Percentiles rank a stretch among this genome's conserved stretches.
Conservation (phyloP, 2,329 filamentous ascomycete genomes). For the Ophiosphaerella korrae region DNA sequence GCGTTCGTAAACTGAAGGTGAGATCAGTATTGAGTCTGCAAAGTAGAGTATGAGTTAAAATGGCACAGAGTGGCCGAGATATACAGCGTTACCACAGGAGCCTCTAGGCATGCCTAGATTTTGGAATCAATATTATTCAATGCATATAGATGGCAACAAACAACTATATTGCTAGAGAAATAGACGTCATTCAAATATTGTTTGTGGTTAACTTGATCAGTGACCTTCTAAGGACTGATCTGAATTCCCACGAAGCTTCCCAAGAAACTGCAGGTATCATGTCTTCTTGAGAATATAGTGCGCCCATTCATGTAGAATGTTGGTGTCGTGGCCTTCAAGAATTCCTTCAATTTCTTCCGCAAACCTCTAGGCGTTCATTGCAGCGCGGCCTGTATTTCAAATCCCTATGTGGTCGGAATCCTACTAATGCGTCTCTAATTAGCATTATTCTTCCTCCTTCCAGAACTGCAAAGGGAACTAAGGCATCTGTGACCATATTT, state of each 20-base stretch:
- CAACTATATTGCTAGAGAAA: too few species aligned
- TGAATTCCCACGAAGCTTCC: conserved; percentile 17
- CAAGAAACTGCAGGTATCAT: conserved; percentile 13
- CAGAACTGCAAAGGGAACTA: conserved; percentile 42
- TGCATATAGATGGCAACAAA: too few species aligned
- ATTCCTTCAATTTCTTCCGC: conserved; percentile 31
- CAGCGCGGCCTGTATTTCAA: conserved; percentile 53
- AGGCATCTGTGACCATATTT: conserved; percentile 51
- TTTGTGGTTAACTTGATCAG: too few species aligned
- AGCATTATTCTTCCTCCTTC: conserved; percentile 49
- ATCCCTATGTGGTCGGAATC: conserved; percentile 53
- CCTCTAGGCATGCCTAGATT: too few species aligned
- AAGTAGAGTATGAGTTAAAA: too few species aligned
- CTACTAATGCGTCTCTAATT: conserved; percentile 53
- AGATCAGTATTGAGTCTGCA: too few species aligned
- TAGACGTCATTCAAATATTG: too few species aligned
- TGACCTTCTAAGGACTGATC: conserved; percentile 21
- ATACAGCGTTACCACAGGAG: too few species aligned
- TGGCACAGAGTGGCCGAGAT: too few species aligned
- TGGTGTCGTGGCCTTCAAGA: conserved; percentile 40
- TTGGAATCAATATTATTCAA: too few species aligned
- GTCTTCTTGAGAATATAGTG: conserved; percentile 19
- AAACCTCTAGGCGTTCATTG: conserved; percentile 48
- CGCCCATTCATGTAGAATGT: conserved; percentile 39
- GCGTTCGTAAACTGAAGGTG: too few species aligned